Conservation (phyloP, 768 basidiomycete species). For the Calocera cornea region DNA sequence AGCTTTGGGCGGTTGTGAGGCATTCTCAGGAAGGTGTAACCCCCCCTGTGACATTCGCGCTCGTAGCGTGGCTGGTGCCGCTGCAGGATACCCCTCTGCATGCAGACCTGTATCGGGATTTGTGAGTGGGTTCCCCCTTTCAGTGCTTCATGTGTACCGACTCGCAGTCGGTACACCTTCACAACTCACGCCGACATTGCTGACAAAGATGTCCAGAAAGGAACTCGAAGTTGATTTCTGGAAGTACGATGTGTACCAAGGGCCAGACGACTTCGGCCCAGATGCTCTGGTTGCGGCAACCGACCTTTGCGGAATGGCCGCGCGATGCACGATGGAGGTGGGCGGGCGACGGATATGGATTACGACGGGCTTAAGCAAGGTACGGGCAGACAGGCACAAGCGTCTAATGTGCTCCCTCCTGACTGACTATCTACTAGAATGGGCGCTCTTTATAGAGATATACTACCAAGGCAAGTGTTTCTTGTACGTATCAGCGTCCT, state of each 20-base stretch:
- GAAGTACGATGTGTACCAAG: neutral
- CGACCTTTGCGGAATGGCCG: neutral
- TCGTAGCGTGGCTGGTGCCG: neutral
- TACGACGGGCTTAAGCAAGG: neutral
- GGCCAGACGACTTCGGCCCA: neutral
- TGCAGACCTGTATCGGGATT: neutral
- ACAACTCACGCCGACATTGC: neutral
- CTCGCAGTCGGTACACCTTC: neutral
- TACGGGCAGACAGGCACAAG: neutral
- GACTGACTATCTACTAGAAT: neutral
- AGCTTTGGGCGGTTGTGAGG: neutral
- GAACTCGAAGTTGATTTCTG: slow-evolving; percentile 1
- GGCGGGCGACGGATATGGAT: neutral
- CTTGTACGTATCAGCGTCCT: too few species aligned
- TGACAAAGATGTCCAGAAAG: neutral
- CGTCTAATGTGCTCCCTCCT: neutral
- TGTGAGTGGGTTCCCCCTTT: neutral
- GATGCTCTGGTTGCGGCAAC: neutral
- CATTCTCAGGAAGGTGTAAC: neutral
- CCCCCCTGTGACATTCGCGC: neutral
- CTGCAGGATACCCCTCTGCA: neutral
- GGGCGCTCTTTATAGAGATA: neutral
- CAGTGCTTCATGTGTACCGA: neutral
- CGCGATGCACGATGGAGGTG: neutral
- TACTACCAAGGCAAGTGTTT: neutral